Conservation (phyloP, 176 grass and related monocot species). For the Hordeum marinum region DNA sequence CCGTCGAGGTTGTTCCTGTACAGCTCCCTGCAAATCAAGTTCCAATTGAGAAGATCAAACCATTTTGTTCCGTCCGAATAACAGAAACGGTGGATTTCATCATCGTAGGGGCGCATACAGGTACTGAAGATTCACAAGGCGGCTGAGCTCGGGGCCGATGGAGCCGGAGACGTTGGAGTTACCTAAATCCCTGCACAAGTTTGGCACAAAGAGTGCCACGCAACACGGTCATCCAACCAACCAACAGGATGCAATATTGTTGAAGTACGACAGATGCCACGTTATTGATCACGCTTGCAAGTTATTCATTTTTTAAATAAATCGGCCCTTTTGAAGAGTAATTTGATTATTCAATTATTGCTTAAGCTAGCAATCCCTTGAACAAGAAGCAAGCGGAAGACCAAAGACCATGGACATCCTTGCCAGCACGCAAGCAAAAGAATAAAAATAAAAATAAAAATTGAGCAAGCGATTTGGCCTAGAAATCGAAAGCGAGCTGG, state of each 20-base stretch:
- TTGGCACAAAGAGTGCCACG: neutral
- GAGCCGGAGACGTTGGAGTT: constrained; percentile 94
- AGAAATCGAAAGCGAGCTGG: neutral
- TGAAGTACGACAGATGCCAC: neutral
- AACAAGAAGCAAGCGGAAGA: neutral
- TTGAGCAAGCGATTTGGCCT: neutral
- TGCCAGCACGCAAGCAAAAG: neutral
- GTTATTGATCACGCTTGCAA: neutral
- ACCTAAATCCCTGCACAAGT: constrained; percentile 77
- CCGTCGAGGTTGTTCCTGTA: constrained; percentile 81
- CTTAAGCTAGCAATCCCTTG: neutral
- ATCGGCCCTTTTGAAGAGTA: neutral
- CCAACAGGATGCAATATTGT: neutral
- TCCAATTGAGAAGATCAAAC: neutral
- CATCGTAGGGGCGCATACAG: constrained; percentile 36
- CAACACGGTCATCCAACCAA: neutral
- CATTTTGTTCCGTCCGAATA: neutral
- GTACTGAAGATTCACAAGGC: constrained; percentile 79
- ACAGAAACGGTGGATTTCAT: constrained; percentile 13
- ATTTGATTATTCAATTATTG: neutral
- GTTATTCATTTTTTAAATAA: no score
- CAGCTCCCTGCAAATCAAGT: constrained; percentile 61
- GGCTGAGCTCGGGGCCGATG: constrained; percentile 75
- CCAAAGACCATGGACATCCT: neutral
- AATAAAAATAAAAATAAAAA: no score